A percentile compares a stretch with the other conserved stretches of the same genome.
Conservation (phyloP, 2,329 filamentous ascomycete genomes). For the Dothistroma pini region DNA sequence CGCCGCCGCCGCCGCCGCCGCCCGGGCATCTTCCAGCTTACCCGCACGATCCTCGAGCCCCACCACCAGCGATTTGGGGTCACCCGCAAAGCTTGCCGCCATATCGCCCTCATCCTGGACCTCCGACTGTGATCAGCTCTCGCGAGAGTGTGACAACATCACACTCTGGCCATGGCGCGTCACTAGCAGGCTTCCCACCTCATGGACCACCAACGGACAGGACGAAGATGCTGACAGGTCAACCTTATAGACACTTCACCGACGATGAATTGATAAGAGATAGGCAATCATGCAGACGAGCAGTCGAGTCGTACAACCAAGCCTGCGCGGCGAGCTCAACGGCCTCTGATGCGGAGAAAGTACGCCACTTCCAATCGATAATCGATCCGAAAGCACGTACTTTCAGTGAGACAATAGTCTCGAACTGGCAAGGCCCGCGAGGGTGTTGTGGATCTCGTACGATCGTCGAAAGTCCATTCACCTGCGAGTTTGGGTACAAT, state of each 20-base stretch:
- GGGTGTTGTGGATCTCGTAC: constrained; percentile 71
- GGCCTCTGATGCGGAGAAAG: constrained; percentile 61
- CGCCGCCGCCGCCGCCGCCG: constrained; percentile 11
- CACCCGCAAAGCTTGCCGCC: constrained; percentile 3
- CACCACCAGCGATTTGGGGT: constrained; percentile 2
- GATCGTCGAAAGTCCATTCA: constrained; percentile 81
- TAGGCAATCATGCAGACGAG: constrained; percentile 76
- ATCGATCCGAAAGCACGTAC: constrained; percentile 57
- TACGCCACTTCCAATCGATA: constrained; percentile 68
- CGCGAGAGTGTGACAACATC: constrained; percentile 31
- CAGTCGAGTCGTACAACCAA: constrained; percentile 80
- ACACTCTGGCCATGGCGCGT: constrained; percentile 38
- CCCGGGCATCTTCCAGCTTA: not conserved
- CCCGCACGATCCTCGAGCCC: constrained; percentile 1
- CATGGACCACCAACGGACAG: constrained; percentile 57
- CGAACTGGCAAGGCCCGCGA: constrained; percentile 26
- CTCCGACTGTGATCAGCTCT: constrained; percentile 17
- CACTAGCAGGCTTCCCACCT: constrained; percentile 21
- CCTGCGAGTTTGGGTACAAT: constrained; percentile 95
- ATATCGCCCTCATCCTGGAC: constrained; percentile 9
- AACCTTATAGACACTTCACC: constrained; percentile 75
- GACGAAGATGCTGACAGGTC: constrained; percentile 81
- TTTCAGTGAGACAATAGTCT: constrained; percentile 7
- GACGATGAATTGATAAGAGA: constrained; percentile 70
- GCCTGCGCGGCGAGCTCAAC: constrained; percentile 41